Evolutionary conservation across 2,329 filamentous ascomycete genomes (phyloP), one percentile per base, ranked within the genome.

Genomic region (Acrodontium crateriforme): DNA sequence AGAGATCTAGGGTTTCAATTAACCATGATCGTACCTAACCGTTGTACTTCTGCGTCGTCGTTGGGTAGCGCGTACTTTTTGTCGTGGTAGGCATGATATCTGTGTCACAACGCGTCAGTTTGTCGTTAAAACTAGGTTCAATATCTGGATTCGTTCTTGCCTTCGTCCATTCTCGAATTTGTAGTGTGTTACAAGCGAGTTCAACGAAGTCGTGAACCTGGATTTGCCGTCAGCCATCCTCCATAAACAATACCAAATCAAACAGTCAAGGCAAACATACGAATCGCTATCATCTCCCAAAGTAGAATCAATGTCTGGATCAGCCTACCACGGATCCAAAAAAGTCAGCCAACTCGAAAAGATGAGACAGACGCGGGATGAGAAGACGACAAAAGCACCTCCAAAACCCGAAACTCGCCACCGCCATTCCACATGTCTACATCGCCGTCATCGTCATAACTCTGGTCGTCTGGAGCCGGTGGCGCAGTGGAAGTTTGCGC

Each of bases 31-130:
- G 18, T 18, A 27, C 23, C 35, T 22, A 35, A 19, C 15, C 41
- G 30, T 16, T 36, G 27, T 19, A 37, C 27, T 21, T 44, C 40
- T 3, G 27, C 27, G 14, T 42, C 36, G 28, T 44, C 39, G 28
- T 44, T 44, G 3, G 39, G 41, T 3, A 44, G 18, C 4, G 29
- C 20, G 16, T 41, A 40, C 18, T 32, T 31, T 18, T 41, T 45
- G 15, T 45, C 39, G 14, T 38, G 34, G 30, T 42, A 50, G 7
- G 42, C 40, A 35, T 49, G 45, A 24, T 49, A 51, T 14, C 45
- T n/a, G n/a, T n/a, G n/a, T n/a, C n/a, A n/a, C n/a, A n/a, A n/a
- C n/a, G n/a, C n/a, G n/a, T n/a, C n/a, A n/a, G n/a, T n/a, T n/a
- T n/a, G n/a, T n/a, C n/a, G n/a, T n/a, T n/a, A n/a, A n/a, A n/a